phyloP scores from a whole-genome alignment of 2,329 filamentous ascomycete genomes.

The Pestalotiopsis sp. region DNA sequence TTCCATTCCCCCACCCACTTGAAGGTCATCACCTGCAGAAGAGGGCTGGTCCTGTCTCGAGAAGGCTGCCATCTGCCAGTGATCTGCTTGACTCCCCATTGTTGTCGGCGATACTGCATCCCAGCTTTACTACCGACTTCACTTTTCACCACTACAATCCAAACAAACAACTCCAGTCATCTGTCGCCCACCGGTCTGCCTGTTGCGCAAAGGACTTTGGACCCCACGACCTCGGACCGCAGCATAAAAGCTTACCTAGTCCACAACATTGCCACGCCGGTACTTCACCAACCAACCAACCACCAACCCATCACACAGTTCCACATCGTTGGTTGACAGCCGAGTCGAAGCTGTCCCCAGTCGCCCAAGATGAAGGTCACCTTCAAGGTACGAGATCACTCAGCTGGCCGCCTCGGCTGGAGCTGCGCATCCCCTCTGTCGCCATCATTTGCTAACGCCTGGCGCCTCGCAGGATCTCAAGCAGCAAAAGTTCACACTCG shows the following conservation, averaged over 20 bases:
- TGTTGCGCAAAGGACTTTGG: not conserved
- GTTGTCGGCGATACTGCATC: not conserved
- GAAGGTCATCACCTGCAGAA: not conserved
- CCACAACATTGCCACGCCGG: not conserved
- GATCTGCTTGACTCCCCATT: not conserved
- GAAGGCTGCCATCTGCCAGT: not conserved
- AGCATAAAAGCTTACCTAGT: too few relatives aligned
- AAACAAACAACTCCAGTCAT: too few relatives aligned
- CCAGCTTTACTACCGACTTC: not conserved
- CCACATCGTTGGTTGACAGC: not conserved
- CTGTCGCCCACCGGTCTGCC: not conserved
- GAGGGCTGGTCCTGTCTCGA: not conserved
- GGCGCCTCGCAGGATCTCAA: constrained; percentile 76
- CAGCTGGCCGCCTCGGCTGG: not conserved
- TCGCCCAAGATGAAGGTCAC: constrained; percentile 66
- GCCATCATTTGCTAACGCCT: constrained; percentile 18
- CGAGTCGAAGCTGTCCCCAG: not conserved
- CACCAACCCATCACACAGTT: constrained; percentile 4
- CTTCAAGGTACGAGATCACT: constrained; percentile 55
- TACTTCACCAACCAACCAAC: not conserved
- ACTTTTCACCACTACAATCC: too few relatives aligned
- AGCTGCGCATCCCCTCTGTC: not conserved
- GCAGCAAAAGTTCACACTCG: constrained; percentile 97
- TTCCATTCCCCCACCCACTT: constrained; percentile 10
- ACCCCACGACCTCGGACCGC: not conserved